Conservation (phyloP, 768 basidiomycete genomes). For the Paxillus ammoniavirescens region DNA sequence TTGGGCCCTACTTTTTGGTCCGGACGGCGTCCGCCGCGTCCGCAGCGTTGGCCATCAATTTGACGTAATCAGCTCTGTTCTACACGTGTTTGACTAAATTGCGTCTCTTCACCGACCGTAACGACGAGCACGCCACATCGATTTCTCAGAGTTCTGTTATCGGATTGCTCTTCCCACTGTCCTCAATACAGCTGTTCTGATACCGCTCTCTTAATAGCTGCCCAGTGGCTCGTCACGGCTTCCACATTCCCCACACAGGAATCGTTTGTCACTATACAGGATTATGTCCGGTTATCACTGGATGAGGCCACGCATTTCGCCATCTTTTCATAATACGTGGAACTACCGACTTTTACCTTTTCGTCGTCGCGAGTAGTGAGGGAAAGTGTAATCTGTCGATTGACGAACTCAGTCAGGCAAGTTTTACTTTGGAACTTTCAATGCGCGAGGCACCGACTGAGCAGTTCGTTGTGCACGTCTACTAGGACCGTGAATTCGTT, state of each 20-base stretch:
- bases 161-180: neutral
- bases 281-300: neutral
- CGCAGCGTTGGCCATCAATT: neutral
- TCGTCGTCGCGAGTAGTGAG: no score
- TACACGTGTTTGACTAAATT: slow-evolving; percentile 1
- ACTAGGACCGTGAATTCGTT: no score
- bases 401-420: no score
- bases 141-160: neutral
- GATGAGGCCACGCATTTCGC: no score
- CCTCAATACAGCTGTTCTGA: neutral
- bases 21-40: slow-evolving; percentile 19
- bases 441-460: no score
- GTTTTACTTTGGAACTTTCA: no score
- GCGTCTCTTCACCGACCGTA: slow-evolving; percentile 14
- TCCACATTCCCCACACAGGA: neutral
- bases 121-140: slow-evolving; percentile 21
- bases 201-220: neutral
- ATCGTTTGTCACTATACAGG: neutral
- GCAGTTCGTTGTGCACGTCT: no score
- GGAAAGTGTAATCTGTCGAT: no score
- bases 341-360: no score
- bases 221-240: neutral
- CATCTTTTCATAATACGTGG: no score
- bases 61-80: slow-evolving; percentile 20
- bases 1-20: slow-evolving; percentile 12